Evolutionary conservation across 768 basidiomycete genomes (phyloP), one percentile per base, ranked within the genome.

Genomic region (Phallus indusiatus): DNA sequence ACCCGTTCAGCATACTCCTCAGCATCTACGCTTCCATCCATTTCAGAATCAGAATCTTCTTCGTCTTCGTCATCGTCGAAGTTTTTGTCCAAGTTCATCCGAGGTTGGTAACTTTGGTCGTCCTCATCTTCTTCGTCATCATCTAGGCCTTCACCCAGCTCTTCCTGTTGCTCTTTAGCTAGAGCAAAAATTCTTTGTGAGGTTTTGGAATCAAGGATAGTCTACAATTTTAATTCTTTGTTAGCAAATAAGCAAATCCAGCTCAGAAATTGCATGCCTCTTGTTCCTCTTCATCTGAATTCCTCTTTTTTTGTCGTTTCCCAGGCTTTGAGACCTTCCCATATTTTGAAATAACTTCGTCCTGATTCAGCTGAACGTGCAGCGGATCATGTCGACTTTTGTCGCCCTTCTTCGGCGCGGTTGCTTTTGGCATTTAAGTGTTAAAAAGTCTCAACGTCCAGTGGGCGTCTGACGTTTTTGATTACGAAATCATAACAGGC

Each of bases 121-220:
- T 74, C 72, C 18, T 74, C 74, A 18, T 75, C 77, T 18, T 81
- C 79, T 34, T 81, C 79, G 1, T 80, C 80, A 60, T 84, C 82
- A 1, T 70, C 68, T 28, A 83, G 81, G 17, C 75, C 74, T 64
- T 82, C 78, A 56, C 83, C 83, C 3, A 94, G 72, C 68, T 97
- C 94, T 69, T 92, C 86, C 72, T 97, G 94, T 71, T 99, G 95
- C 65, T 90, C 86, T 67, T 82, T 80, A 16, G 95, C 95, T 57
- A 99, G 82, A 69, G 94, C 88, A 64, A 99, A 87, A 53, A 99
- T 96, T 65, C 83, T 85, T 60, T 79, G 78, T 0, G 93, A 95
- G 6, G 85, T 87, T 72, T 87, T 90, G 2, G 86, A 79, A 68
- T 93, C 90, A 61, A 94, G 70, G 18, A 84, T 81, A 48, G 74